These are phyloP conservation scores for Sordariomycetes sp. DNA, from an alignment of 2,329 filamentous ascomycete genomes.

Conservation along the genomic window DNA sequence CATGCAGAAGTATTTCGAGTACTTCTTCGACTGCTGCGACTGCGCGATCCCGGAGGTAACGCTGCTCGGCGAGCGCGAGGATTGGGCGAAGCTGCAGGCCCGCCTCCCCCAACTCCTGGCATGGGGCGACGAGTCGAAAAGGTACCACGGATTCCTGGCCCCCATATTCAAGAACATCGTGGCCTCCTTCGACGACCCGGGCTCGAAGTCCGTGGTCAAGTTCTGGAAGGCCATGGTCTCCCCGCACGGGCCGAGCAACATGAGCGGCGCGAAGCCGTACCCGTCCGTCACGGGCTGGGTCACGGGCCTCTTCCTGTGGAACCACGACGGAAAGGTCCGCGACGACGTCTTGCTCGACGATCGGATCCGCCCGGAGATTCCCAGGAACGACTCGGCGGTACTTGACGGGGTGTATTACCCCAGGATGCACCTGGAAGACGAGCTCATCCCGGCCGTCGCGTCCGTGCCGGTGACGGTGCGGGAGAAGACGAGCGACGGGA, in stretches of 20 bases:
- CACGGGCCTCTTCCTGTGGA: conserved; percentile 35
- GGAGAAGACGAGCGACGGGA: no score
- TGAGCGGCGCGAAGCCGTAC: conserved; percentile 22
- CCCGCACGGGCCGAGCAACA: conserved; percentile 17
- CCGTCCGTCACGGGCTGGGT: conserved; percentile 42
- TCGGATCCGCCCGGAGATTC: no score
- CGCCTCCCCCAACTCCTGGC: conserved; percentile 28
- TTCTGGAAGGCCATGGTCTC: conserved; percentile 34
- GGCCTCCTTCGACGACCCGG: conserved; percentile 26
- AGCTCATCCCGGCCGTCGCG: no score
- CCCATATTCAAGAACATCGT: conserved; percentile 36
- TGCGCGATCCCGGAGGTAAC: conserved; percentile 39
- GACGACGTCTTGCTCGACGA: no score
- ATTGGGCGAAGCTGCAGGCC: conserved; percentile 15
- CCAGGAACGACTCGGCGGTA: no score
- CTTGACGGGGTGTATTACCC: background rate
- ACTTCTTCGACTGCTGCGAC: conserved; percentile 19
- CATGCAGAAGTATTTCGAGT: conserved; percentile 37
- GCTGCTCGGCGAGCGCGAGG: conserved; percentile 28
- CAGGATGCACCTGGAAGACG: background rate
- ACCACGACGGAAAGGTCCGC: conserved; percentile 23
- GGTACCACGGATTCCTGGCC: conserved; percentile 25
- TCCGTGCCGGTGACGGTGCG: no score
- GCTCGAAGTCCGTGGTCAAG: conserved; percentile 15
- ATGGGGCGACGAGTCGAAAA: conserved; percentile 26